These are phyloP conservation scores for Trifolium fragiferum DNA, from an alignment of 306 rosid species.

Conservation along the genomic window DNA sequence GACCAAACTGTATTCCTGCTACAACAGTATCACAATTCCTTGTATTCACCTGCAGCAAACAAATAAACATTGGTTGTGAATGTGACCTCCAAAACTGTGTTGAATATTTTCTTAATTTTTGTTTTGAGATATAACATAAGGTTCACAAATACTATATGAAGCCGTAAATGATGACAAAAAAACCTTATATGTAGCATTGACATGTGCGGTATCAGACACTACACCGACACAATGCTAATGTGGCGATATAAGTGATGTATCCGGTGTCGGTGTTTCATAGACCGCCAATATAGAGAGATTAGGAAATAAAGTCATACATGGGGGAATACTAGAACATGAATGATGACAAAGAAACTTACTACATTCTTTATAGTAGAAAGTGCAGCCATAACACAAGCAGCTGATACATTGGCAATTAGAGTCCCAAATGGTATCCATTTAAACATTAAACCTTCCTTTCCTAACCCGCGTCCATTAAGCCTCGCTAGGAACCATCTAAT, in stretches of 20 bases:
- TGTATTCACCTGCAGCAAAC: conserved; percentile 59
- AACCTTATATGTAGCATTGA: neutral
- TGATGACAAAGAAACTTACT: conserved; percentile 48
- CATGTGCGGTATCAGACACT: neutral
- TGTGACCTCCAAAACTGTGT: conserved; percentile 1
- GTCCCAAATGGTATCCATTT: conserved; percentile 93
- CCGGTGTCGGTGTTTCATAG: neutral
- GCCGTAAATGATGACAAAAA: neutral
- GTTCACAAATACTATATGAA: neutral
- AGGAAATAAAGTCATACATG: conserved; percentile 9
- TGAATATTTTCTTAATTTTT: neutral
- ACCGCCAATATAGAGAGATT: neutral
- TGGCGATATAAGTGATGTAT: neutral
- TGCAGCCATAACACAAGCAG: conserved; percentile 84
- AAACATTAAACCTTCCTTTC: conserved; percentile 49
- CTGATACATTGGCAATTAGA: conserved; percentile 79
- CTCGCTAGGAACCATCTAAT: conserved; percentile 90
- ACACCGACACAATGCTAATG: neutral
- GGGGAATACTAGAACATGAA: neutral
- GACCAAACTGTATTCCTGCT: conserved; percentile 69
- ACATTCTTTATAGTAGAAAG: conserved; percentile 60
- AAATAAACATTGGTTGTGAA: conserved; percentile 8
- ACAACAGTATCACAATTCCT: conserved; percentile 58
- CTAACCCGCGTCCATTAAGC: conserved; percentile 78
- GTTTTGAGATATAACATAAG: neutral